phyloP scores from a whole-genome alignment of 2,329 filamentous ascomycete genomes.

The Septoria linicola region DNA sequence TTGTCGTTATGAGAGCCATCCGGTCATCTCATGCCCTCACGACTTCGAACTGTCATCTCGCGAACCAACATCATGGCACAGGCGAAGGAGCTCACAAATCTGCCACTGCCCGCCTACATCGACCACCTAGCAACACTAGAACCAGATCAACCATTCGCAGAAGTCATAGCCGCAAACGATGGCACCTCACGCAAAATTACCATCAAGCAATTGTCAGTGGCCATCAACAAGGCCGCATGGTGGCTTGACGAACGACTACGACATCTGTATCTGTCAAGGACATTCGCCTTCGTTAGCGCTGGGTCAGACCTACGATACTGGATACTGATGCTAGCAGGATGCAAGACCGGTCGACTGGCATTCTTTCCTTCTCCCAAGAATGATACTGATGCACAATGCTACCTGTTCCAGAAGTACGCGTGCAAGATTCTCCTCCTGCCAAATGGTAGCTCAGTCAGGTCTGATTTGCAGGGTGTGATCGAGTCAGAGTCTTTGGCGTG shows the following conservation, averaged over 20 bases:
- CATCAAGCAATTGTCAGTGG: constrained; percentile 13
- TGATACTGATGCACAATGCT: constrained; percentile 16
- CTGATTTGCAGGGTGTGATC: constrained; percentile 12
- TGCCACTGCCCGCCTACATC: constrained; percentile 15
- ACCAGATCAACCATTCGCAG: constrained; percentile 12
- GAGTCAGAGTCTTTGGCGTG: constrained; percentile 16
- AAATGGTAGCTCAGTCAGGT: neutral
- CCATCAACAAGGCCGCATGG: constrained; percentile 19
- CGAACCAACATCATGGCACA: constrained; percentile 9
- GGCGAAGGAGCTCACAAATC: constrained; percentile 3
- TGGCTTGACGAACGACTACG: constrained; percentile 23
- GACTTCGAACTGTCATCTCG: constrained; percentile 10
- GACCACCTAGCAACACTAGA: constrained; percentile 7
- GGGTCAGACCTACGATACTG: constrained; percentile 18
- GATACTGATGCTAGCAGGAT: constrained; percentile 19
- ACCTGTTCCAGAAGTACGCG: constrained; percentile 19
- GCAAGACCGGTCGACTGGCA: constrained; percentile 19
- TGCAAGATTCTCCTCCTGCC: constrained; percentile 19
- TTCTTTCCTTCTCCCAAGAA: constrained; percentile 24
- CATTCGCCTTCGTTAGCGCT: constrained; percentile 13
- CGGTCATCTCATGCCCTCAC: constrained; percentile 5
- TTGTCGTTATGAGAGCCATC: neutral
- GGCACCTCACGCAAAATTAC: constrained; percentile 1
- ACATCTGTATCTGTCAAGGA: constrained; percentile 6
- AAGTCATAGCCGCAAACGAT: neutral